phyloP scores from a whole-genome alignment of 257 asterid species.

The Nicotiana paniculata region DNA sequence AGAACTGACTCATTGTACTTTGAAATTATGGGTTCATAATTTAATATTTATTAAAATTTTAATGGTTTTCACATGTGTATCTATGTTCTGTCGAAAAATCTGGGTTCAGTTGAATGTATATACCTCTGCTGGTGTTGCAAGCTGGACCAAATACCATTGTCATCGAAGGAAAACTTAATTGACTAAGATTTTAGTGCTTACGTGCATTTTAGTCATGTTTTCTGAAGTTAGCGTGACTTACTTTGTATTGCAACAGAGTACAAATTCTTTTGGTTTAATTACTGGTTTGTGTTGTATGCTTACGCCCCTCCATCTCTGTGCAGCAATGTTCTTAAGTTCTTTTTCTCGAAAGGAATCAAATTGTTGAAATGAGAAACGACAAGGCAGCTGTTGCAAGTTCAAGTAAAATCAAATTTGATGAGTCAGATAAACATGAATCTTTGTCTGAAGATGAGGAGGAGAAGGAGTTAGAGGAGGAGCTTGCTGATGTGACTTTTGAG shows the following conservation, averaged over 20 bases:
- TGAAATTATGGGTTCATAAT: too few species aligned
- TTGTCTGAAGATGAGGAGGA: constrained; percentile 60
- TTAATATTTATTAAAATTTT: too few species aligned
- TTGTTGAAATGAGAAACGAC: constrained; percentile 24
- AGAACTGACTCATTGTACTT: too few species aligned
- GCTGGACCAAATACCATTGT: not conserved
- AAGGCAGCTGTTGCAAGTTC: constrained; percentile 30
- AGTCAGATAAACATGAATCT: constrained; percentile 25
- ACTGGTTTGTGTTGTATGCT: not conserved
- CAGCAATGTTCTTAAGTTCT: not conserved
- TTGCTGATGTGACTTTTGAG: constrained; percentile 85
- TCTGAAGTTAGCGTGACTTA: not conserved
- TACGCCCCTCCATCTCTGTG: not conserved
- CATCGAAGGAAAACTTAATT: not conserved
- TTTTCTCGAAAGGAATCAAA: not conserved
- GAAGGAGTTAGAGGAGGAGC: constrained; percentile 54
- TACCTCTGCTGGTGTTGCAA: not conserved
- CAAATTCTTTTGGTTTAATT: not conserved
- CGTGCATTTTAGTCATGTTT: not conserved
- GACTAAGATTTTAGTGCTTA: not conserved
- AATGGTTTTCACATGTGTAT: too few species aligned
- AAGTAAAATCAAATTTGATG: constrained; percentile 49
- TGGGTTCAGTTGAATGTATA: too few species aligned
- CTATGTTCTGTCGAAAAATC: too few species aligned
- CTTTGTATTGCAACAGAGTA: not conserved